phyloP scores from a whole-genome alignment of 805 yeast genomes.

The Lachancea mirantina region DNA sequence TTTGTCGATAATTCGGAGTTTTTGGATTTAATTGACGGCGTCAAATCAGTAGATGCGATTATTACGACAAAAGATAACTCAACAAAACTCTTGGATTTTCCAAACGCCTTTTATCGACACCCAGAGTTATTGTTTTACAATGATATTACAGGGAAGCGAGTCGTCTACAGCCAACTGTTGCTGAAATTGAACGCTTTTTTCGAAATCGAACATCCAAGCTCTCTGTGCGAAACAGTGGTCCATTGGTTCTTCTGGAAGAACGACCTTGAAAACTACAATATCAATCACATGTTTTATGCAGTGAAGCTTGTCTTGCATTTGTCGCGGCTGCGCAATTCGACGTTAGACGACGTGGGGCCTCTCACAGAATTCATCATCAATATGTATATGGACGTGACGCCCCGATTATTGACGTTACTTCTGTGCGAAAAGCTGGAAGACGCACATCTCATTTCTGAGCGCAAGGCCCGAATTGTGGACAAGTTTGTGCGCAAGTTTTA shows the following conservation, averaged over 20 bases:
- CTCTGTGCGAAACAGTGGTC: slow-evolving; percentile 5
- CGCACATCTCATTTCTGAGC: slow-evolving; percentile 2
- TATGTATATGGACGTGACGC: slow-evolving; percentile 4
- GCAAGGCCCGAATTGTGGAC: slow-evolving; percentile 7
- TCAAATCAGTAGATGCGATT: slow-evolving; percentile 4
- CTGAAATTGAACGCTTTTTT: slow-evolving; percentile 7
- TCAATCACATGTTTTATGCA: slow-evolving; percentile 12
- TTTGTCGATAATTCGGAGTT: slow-evolving; percentile 7
- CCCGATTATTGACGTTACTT: slow-evolving; percentile 4
- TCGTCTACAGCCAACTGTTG: slow-evolving; percentile 10
- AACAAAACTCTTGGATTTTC: slow-evolving; percentile 15
- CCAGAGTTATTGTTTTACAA: slow-evolving; percentile 14
- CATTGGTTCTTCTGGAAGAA: slow-evolving; percentile 11
- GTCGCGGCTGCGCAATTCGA: slow-evolving; percentile 1
- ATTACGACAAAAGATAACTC: slow-evolving; percentile 2
- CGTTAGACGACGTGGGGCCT: slow-evolving; percentile 5
- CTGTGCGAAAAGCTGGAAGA: slow-evolving; percentile 8
- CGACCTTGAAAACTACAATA: slow-evolving; percentile 1
- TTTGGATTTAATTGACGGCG: slow-evolving; percentile 7
- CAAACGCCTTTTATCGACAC: slow-evolving; percentile 13
- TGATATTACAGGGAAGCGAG: slow-evolving; percentile 6
- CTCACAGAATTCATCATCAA: slow-evolving; percentile 3
- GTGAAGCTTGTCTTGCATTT: slow-evolving; percentile 10
- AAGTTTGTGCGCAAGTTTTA: slow-evolving; percentile 13
- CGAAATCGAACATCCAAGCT: slow-evolving; percentile 8